Conservation (phyloP, 1,284 basidiomycete genomes). For the Moesziomyces globuligerus region DNA sequence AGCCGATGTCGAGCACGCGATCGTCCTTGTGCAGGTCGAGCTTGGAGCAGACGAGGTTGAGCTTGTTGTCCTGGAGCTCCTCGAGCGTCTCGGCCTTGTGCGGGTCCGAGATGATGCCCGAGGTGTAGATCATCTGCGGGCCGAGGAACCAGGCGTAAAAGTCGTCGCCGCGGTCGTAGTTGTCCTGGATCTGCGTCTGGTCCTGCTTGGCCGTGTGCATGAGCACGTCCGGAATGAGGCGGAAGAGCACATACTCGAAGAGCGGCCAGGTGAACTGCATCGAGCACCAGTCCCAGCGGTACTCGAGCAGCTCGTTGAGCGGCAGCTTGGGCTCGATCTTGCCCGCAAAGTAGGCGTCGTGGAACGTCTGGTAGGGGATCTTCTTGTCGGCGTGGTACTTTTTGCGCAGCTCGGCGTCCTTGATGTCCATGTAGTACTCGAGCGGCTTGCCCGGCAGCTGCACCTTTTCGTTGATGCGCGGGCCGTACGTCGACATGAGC, state of each 20-base stretch:
- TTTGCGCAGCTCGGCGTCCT: constrained; percentile 81
- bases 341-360: constrained; percentile 96
- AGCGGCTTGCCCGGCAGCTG: constrained; percentile 78
- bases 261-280: constrained; percentile 84
- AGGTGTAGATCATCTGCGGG: constrained; percentile 97
- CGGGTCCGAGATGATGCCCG: constrained; percentile 83
- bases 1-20: constrained; percentile 90
- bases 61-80: constrained; percentile 98
- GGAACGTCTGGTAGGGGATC: constrained; percentile 97
- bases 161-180: constrained; percentile 84
- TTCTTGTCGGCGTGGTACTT: constrained; percentile 82
- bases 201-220: constrained; percentile 90
- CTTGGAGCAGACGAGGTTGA: constrained; percentile 93
- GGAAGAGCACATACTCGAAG: constrained; percentile 91
- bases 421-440: constrained; percentile 89
- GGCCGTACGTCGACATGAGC: constrained; percentile 82
- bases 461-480: constrained; percentile 86
- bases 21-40: constrained; percentile 85
- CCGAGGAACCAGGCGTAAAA: constrained; percentile 82
- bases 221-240: constrained; percentile 90
- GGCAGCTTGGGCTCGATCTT: constrained; percentile 97
- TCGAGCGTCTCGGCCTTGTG: constrained; percentile 86
- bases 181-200: constrained; percentile 92
- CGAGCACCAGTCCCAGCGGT: constrained; percentile 93
- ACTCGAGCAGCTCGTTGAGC: constrained; percentile 90